phyloP scores from a whole-genome alignment of 75 land plant genomes.

The Pinus taeda region DNA sequence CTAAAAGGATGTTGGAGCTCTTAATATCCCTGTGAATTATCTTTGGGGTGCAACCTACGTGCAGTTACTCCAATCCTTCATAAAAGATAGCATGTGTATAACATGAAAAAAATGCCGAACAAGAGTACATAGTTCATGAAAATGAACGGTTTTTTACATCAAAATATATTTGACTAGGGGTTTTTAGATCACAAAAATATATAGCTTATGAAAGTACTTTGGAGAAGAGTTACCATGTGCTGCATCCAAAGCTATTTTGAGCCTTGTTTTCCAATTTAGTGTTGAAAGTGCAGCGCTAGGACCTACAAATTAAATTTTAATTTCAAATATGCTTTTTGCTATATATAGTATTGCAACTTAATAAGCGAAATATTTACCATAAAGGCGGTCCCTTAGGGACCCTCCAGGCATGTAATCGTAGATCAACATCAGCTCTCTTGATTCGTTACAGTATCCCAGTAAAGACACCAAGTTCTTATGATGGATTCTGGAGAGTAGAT shows the following conservation, averaged over 20 bases:
- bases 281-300: background rate
- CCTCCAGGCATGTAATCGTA: conserved; percentile 2
- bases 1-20: conserved; percentile 24
- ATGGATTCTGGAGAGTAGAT: conserved; percentile 28
- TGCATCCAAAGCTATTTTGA: background rate
- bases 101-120: background rate
- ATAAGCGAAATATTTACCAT: background rate
- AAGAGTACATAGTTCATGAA: background rate
- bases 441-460: conserved; percentile 26
- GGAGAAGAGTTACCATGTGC: background rate
- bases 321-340: no score
- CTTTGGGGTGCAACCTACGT: conserved; percentile 19
- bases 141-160: no score
- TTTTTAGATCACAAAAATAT: no score
- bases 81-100: background rate
- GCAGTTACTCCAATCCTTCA: conserved; percentile 29
- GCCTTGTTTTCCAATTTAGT: conserved; percentile 1
- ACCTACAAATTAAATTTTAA: background rate
- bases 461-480: conserved; percentile 26
- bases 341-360: no score
- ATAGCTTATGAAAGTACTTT: no score
- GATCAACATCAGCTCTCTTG: background rate
- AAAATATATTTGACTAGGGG: no score
- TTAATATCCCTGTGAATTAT: conserved; percentile 36
- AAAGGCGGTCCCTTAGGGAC: background rate